Evolutionary conservation across 805 yeast species (phyloP).

Genomic region (Yarrowia keelungensis): DNA sequence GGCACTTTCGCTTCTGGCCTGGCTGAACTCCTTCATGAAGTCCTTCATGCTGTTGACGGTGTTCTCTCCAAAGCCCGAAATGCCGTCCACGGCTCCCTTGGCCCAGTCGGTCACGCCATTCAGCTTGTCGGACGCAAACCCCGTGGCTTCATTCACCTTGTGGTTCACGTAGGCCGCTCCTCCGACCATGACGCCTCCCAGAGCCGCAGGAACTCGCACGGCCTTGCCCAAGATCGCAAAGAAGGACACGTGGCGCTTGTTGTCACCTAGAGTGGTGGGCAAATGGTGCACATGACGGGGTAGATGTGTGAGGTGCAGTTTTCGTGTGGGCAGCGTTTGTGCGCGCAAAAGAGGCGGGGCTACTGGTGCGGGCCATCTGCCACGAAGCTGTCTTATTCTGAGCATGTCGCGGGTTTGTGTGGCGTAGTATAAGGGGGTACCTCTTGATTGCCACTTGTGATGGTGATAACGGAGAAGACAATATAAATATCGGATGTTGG

Average conservation of each 20-base stretch:
- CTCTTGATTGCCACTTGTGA: constrained; percentile 6
- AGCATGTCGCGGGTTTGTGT: neutral
- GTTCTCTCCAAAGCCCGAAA: constrained; percentile 39
- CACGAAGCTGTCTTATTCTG: constrained; percentile 9
- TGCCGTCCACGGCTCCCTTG: constrained; percentile 57
- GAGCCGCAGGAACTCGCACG: constrained; percentile 64
- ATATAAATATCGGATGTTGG: constrained; percentile 29
- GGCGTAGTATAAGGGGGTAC: neutral
- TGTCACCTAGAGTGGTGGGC: constrained; percentile 16
- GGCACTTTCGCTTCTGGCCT: neutral
- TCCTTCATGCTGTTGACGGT: constrained; percentile 16
- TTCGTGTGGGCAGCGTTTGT: neutral
- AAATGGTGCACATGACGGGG: constrained; percentile 27
- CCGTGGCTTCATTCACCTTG: constrained; percentile 86
- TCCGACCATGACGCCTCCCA: constrained; percentile 93
- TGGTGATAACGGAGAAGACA: neutral
- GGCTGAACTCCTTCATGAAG: constrained; percentile 19
- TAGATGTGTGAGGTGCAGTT: constrained; percentile 17
- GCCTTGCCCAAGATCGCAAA: constrained; percentile 41
- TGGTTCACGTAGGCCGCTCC: constrained; percentile 93
- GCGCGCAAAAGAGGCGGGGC: neutral
- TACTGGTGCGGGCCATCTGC: neutral
- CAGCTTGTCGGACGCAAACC: constrained; percentile 71
- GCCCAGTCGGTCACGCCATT: constrained; percentile 65
- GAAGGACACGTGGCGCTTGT: constrained; percentile 14